Percentiles rank a stretch among this genome's conserved stretches.
Evolutionary conservation across 2,329 filamentous ascomycete genomes (phyloP).

Genomic region (Diaporthe sp.): DNA sequence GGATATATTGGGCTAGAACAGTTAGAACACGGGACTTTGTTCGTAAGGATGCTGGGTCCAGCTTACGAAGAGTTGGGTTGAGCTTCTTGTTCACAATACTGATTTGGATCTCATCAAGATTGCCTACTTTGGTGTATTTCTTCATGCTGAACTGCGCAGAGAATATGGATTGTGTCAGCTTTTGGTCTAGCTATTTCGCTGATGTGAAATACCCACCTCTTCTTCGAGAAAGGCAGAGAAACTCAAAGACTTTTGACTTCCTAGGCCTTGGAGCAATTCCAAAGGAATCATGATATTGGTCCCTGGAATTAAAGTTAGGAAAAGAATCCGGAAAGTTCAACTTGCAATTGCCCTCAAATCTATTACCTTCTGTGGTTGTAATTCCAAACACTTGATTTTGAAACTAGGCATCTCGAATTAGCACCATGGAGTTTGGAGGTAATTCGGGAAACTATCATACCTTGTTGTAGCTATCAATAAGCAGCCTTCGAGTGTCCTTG

Average conservation of each 20-base stretch:
- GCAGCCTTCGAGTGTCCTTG: background rate
- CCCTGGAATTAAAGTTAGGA: background rate
- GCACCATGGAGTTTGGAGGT: accelerated
- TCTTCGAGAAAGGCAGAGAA: conserved; percentile 15
- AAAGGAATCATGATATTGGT: conserved; percentile 1
- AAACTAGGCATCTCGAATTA: background rate
- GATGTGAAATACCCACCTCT: background rate
- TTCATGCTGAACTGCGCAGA: background rate
- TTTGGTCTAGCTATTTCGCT: background rate
- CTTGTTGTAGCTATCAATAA: conserved; percentile 10
- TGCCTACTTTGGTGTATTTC: conserved; percentile 9
- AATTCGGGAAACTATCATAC: background rate
- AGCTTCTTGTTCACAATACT: background rate
- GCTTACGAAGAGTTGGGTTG: conserved; percentile 6
- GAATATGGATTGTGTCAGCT: background rate
- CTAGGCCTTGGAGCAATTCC: background rate
- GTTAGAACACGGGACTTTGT: background rate
- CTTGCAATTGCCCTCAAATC: no score
- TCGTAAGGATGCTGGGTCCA: accelerated
- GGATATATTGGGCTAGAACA: background rate
- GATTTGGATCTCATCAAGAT: background rate
- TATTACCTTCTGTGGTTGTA: background rate
- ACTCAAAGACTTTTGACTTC: background rate
- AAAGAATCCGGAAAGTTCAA: background rate
- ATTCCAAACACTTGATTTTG: conserved; percentile 4